Evolutionary conservation across 495 filamentous ascomycete genomes (phyloP).

Genomic region (Aspergillus cavernicola): DNA sequence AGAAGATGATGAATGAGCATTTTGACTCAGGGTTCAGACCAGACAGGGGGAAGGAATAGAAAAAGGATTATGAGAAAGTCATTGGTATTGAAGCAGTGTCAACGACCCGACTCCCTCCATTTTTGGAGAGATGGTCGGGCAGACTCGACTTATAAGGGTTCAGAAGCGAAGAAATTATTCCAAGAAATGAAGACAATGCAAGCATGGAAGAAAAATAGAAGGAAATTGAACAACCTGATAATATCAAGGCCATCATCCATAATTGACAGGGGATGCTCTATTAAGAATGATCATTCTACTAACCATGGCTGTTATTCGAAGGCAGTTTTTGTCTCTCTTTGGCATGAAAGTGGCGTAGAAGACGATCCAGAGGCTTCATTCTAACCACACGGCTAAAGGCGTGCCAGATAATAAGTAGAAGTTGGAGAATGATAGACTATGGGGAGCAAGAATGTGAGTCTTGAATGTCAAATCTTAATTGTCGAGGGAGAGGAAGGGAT

Average conservation of each 20-base stretch:
- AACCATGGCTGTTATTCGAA: constrained; percentile 4
- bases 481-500: neutral
- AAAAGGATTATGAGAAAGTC: too few relatives aligned
- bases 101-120: too few relatives aligned
- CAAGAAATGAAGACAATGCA: too few relatives aligned
- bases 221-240: neutral
- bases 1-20: constrained; percentile 10
- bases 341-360: constrained; percentile 19
- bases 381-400: constrained; percentile 4
- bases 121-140: too few relatives aligned
- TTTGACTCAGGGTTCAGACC: neutral
- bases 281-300: neutral
- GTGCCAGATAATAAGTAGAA: neutral
- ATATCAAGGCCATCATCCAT: neutral
- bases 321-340: constrained; percentile 5
- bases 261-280: neutral
- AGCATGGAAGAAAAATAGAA: neutral
- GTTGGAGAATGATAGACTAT: neutral
- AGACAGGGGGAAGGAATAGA: neutral
- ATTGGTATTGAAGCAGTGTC: too few relatives aligned
- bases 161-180: too few relatives aligned
- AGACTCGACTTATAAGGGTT: too few relatives aligned
- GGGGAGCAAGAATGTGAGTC: neutral
- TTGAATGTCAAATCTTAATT: neutral
- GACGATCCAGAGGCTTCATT: constrained; percentile 17